These are phyloP conservation scores for Bombardia bombarda DNA, from an alignment of 495 filamentous ascomycete genomes.

Conservation along the genomic window DNA sequence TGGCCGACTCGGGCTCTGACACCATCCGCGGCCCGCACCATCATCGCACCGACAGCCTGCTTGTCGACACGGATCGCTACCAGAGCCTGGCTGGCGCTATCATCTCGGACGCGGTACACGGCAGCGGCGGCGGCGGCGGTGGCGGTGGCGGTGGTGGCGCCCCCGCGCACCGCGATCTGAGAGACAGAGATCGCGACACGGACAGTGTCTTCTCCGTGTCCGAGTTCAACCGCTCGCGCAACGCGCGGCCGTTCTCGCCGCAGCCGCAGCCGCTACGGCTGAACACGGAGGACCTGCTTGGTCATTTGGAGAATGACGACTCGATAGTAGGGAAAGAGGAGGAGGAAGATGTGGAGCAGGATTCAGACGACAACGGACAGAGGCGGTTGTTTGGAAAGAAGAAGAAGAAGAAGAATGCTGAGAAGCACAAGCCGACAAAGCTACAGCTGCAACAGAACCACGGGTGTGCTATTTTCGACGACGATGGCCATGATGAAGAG, in stretches of 20 bases:
- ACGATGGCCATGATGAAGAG: slow-evolving; percentile 13
- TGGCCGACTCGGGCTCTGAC: slow-evolving; percentile 34
- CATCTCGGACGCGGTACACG: background rate
- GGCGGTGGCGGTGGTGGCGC: no score
- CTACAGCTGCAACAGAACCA: background rate
- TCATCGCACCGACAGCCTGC: slow-evolving; percentile 35
- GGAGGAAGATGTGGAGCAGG: no score
- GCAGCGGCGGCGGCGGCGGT: slow-evolving; percentile 5
- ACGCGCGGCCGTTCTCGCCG: slow-evolving; percentile 46
- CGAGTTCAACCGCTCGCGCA: slow-evolving; percentile 38
- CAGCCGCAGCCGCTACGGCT: slow-evolving; percentile 33
- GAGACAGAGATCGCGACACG: slow-evolving; percentile 23
- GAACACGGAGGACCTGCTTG: slow-evolving; percentile 33
- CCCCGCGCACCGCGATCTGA: background rate
- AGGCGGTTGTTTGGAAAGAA: no score
- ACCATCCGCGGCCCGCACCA: slow-evolving; percentile 18
- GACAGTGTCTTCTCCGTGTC: slow-evolving; percentile 48
- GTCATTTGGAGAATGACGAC: slow-evolving; percentile 9
- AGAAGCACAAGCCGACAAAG: no score
- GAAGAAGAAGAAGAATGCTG: no score
- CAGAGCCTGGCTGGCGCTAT: slow-evolving; percentile 42
- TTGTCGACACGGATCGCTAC: slow-evolving; percentile 37
- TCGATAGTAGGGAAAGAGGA: no score
- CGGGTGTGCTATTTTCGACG: background rate
- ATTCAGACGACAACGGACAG: no score